A percentile compares a stretch with the other conserved stretches of the same genome.
These are phyloP conservation scores for Leishmania gerbilli DNA, from an alignment of 208 protist species.

Conservation along the genomic window DNA sequence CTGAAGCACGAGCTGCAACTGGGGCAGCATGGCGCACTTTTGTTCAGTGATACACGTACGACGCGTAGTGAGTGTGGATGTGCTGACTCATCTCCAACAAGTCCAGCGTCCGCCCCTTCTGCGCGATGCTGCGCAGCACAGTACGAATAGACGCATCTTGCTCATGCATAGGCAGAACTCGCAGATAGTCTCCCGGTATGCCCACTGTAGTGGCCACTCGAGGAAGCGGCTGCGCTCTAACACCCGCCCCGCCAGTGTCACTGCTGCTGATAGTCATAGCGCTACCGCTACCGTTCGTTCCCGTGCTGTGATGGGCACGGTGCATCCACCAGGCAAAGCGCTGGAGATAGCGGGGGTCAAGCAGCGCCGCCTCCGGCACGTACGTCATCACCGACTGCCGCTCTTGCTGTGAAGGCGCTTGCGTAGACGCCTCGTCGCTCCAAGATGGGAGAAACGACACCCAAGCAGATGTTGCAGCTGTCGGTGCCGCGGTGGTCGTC, in stretches of 20 bases:
- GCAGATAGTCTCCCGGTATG: slow-evolving; percentile 26
- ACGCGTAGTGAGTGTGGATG: slow-evolving; percentile 11
- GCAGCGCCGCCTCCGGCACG: slow-evolving; percentile 62
- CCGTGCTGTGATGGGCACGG: slow-evolving; percentile 24
- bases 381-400: slow-evolving; percentile 11
- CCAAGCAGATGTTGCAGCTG: slow-evolving; percentile 1
- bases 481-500: background rate
- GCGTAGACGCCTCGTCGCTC: background rate
- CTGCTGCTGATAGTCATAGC: background rate
- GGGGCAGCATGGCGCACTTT: background rate
- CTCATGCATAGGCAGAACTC: slow-evolving; percentile 23
- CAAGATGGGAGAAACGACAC: background rate
- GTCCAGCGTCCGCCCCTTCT: slow-evolving; percentile 28
- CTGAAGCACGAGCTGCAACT: background rate
- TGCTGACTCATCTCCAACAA: slow-evolving; percentile 28
- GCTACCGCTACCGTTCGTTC: background rate
- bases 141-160: slow-evolving; percentile 28
- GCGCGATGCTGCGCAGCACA: slow-evolving; percentile 33
- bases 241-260: background rate
- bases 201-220: slow-evolving; percentile 6
- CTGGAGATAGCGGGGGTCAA: slow-evolving; percentile 54
- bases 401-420: background rate
- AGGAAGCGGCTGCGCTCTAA: background rate
- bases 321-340: slow-evolving; percentile 60
- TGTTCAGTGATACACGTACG: slow-evolving; percentile 28